Conservation (phyloP, 2,329 filamentous ascomycete species). For the Moelleriella libera region DNA sequence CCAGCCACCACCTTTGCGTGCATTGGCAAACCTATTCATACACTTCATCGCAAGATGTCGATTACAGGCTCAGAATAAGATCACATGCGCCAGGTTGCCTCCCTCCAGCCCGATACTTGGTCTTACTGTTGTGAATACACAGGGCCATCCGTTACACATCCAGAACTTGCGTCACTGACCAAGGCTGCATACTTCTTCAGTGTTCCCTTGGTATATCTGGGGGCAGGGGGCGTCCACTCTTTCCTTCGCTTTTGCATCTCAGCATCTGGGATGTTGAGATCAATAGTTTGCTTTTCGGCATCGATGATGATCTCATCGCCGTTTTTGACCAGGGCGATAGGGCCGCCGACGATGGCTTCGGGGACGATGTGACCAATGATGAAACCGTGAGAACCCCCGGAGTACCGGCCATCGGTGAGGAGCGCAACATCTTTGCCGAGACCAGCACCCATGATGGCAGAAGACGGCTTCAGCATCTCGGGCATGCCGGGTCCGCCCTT, state of each 20-base stretch:
- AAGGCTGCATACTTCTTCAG: constrained; percentile 54
- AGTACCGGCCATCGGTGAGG: constrained; percentile 63
- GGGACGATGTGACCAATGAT: constrained; percentile 80
- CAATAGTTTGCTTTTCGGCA: constrained; percentile 54
- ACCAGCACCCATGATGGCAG: constrained; percentile 82
- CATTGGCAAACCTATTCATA: no score
- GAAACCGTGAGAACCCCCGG: constrained; percentile 74
- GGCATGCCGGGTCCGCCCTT: constrained; percentile 92
- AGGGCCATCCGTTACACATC: constrained; percentile 39
- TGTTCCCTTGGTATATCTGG: constrained; percentile 48
- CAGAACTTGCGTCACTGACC: constrained; percentile 44
- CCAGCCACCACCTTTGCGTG: no score
- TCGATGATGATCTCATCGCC: constrained; percentile 75
- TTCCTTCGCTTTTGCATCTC: constrained; percentile 45
- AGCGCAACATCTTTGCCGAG: constrained; percentile 64
- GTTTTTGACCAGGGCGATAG: constrained; percentile 69
- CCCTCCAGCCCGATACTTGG: no score
- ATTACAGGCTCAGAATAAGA: no score
- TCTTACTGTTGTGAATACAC: constrained; percentile 3
- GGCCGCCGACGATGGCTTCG: constrained; percentile 74
- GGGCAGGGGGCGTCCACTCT: constrained; percentile 47
- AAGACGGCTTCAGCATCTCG: constrained; percentile 86
- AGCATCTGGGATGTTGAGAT: constrained; percentile 52
- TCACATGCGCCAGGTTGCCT: no score
- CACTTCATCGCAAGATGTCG: no score